Percentiles rank a stretch among this genome's conserved stretches.
Evolutionary conservation across 2,329 filamentous ascomycete genomes (phyloP).

Genomic region (Aspergillus ustus): DNA sequence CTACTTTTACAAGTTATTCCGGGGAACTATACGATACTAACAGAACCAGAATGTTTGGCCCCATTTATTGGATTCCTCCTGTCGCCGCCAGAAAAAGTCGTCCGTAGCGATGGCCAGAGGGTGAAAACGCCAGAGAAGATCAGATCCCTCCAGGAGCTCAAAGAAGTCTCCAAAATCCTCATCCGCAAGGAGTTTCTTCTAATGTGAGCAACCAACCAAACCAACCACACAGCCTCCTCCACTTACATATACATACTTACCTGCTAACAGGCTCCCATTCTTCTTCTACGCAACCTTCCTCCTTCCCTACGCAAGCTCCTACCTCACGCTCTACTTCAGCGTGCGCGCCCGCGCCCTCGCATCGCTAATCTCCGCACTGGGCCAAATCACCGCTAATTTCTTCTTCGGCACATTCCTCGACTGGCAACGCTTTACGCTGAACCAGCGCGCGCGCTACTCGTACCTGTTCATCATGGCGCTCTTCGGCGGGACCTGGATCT

Average conservation of each 20-base stretch:
- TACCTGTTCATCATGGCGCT: neutral
- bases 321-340: conserved; percentile 2
- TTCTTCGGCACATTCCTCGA: conserved; percentile 5
- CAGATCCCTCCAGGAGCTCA: neutral
- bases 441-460: neutral
- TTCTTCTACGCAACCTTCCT: conserved; percentile 4
- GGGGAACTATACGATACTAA: neutral
- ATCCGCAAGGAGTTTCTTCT: neutral
- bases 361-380: neutral
- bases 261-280: neutral
- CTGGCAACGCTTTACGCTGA: neutral
- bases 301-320: neutral
- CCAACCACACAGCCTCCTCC: too few species aligned
- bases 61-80: neutral
- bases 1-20: neutral
- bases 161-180: neutral
- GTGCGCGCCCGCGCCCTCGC: conserved; percentile 3
- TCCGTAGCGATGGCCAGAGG: neutral
- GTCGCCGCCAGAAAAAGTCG: neutral
- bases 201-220: neutral
- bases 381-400: neutral
- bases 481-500: neutral
- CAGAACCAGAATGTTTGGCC: neutral
- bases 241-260: too few species aligned
- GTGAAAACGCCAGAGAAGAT: neutral